A percentile compares a stretch with the other conserved stretches of the same genome.
Conservation (phyloP, 441 rosid species). For the Syzygium malaccense region DNA sequence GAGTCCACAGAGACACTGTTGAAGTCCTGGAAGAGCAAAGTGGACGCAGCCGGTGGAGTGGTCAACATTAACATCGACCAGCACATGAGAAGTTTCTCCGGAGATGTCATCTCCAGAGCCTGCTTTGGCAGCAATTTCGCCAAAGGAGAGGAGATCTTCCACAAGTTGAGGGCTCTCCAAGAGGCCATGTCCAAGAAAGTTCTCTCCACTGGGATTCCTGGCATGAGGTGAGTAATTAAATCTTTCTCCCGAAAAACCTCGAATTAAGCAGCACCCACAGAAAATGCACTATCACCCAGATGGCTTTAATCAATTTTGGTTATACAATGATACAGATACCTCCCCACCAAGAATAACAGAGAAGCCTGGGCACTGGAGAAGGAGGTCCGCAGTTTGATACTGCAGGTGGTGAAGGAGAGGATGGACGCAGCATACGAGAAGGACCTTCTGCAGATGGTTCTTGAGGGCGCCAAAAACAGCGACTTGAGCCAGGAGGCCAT, state of each 20-base stretch:
- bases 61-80: constrained; percentile 32
- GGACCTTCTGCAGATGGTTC: constrained; percentile 28
- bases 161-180: constrained; percentile 31
- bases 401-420: constrained; percentile 33
- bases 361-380: constrained; percentile 37
- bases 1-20: constrained; percentile 26
- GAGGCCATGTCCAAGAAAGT: constrained; percentile 29
- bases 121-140: constrained; percentile 43
- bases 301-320: not conserved
- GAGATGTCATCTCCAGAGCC: constrained; percentile 48
- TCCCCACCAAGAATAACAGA: constrained; percentile 32
- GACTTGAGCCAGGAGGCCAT: constrained; percentile 21
- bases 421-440: constrained; percentile 4
- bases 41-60: constrained; percentile 21
- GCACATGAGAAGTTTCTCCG: constrained; percentile 37
- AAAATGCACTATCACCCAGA: not conserved
- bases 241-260: not conserved
- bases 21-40: constrained; percentile 29
- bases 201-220: constrained; percentile 31
- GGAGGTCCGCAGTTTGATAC: constrained; percentile 22
- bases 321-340: constrained; percentile 1
- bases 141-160: constrained; percentile 36
- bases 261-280: not conserved
- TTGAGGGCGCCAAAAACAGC: constrained; percentile 26
- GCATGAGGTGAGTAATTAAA: constrained; percentile 17